Base-by-base conservation (phyloP, 129 eudicot genomes). In the Flaveria brownii region DNA sequence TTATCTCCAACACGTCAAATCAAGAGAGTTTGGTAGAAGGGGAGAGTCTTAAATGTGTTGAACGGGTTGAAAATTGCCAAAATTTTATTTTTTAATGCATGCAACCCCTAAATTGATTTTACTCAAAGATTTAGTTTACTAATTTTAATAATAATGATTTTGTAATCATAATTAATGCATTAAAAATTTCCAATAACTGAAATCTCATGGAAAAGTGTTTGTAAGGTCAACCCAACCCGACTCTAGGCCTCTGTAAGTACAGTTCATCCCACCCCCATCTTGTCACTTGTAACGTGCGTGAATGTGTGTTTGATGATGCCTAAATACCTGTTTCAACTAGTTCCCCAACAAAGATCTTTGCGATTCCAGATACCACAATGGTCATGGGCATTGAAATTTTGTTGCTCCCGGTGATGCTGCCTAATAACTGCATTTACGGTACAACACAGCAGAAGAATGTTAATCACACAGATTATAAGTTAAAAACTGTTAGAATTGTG, bases 341-440 rank as follows among this genome's bases (percentile, higher is more conserved):
- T 85, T 94, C 99, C 26, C 99, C 97, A 9, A 91, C 97, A 86
- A 91, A 91, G 83, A 94, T 89, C 70, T 94, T 94, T 81, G 99
- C 99, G 33, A 94, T 94, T 33, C 99, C 97, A 55, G 99, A 94
- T 51, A 87, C 96, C 71, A 91, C 99, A 73, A 94, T 94, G 18
- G 96, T 94, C 99, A 89, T 88, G 14, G 96, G 99, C 72, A 87
- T 69, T 13, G 97, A 87, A n/a, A 94, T 86, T 84, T 91, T 94
- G 56, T 89, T 84, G 80, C 96, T 94, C 75, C 99, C 99, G 0
- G 93, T 91, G 42, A 94, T 85, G 84, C 92, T 91, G 23, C 91
- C 90, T 63, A 94, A 78, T 72, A 94, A 78, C 97, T 93, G 89
- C 84, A 80, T 33, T 77, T 81, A 72, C 23, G 2, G 61, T 26